Conservation (phyloP, 2,329 filamentous ascomycete genomes). For the Emergomyces africanus region DNA sequence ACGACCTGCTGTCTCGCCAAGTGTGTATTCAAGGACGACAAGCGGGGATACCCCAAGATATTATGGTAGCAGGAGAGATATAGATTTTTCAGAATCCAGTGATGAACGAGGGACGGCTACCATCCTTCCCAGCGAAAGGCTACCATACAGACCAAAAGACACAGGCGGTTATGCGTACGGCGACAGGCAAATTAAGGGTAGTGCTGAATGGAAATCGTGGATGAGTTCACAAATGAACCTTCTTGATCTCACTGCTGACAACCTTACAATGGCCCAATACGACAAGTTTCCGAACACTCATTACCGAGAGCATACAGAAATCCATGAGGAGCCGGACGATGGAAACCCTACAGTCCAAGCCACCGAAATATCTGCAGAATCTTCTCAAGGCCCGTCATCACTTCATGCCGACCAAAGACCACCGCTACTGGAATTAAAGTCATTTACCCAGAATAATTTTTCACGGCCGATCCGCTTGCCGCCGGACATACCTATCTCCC, state of each 20-base stretch:
- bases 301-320: constrained; percentile 20
- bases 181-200: constrained; percentile 5
- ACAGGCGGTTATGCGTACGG: background rate
- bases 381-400: background rate
- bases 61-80: constrained; percentile 1
- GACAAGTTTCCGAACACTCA: constrained; percentile 10
- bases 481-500: constrained; percentile 6
- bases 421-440: constrained; percentile 7
- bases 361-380: background rate
- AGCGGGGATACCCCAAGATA: constrained; percentile 14
- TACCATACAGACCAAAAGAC: constrained; percentile 7
- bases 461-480: constrained; percentile 11
- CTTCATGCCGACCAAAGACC: background rate
- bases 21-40: constrained; percentile 23
- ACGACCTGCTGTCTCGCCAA: constrained; percentile 15
- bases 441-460: constrained; percentile 10
- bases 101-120: constrained; percentile 13
- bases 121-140: constrained; percentile 11
- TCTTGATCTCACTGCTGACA: constrained; percentile 5
- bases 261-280: background rate
- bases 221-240: constrained; percentile 15
- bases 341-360: background rate
- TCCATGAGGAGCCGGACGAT: constrained; percentile 9
- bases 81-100: constrained; percentile 5
- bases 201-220: constrained; percentile 15